Evolutionary conservation across 805 yeast genomes (phyloP).

Genomic region (Suhomyces faveliae): DNA sequence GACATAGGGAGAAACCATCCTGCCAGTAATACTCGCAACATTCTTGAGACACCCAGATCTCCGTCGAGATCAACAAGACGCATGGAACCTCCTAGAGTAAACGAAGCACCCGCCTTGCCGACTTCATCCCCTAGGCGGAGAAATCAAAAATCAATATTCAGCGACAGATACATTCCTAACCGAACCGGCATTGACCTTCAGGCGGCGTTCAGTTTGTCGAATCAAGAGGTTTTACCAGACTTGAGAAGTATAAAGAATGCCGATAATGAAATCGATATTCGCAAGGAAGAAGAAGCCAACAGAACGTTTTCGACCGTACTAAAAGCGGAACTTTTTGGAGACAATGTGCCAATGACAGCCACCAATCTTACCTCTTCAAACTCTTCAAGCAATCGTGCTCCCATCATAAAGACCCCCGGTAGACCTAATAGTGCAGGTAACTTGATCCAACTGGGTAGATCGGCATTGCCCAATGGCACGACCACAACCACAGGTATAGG

Average conservation of each 20-base stretch:
- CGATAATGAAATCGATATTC: constrained; percentile 63
- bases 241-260: constrained; percentile 27
- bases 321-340: constrained; percentile 90
- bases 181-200: constrained; percentile 84
- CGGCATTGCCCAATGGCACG: constrained; percentile 1
- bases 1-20: background rate
- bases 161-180: constrained; percentile 86
- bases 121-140: constrained; percentile 52
- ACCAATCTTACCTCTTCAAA: constrained; percentile 25
- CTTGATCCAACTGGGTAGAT: constrained; percentile 6
- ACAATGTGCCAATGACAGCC: constrained; percentile 60
- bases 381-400: constrained; percentile 4
- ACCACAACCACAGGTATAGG: background rate
- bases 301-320: constrained; percentile 82
- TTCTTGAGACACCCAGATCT: constrained; percentile 40
- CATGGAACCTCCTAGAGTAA: constrained; percentile 37
- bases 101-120: constrained; percentile 24
- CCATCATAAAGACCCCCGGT: constrained; percentile 7
- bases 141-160: constrained; percentile 49
- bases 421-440: constrained; percentile 8
- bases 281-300: constrained; percentile 79
- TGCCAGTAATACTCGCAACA: constrained; percentile 5
- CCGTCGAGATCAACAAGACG: constrained; percentile 42
- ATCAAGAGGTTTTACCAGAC: constrained; percentile 43
- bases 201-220: constrained; percentile 69